These are phyloP conservation scores for Talaromyces nanjingensis DNA, from an alignment of 495 filamentous ascomycete species.

Conservation along the genomic window DNA sequence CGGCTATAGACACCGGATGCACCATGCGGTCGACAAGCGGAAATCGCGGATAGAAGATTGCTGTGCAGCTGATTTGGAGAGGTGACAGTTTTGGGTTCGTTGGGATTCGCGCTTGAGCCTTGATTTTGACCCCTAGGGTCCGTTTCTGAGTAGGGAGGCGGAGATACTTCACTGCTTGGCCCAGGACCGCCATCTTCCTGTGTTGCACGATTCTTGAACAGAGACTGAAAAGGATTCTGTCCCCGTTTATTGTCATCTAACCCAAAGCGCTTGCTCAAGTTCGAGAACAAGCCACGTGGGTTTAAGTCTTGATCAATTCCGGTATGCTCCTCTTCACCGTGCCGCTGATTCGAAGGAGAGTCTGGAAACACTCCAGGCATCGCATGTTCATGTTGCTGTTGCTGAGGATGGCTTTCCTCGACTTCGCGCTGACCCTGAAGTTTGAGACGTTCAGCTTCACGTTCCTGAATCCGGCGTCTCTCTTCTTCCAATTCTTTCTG, in stretches of 20 bases:
- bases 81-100: slow-evolving; percentile 32
- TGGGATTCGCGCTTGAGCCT: slow-evolving; percentile 16
- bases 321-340: slow-evolving; percentile 14
- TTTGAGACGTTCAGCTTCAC: slow-evolving; percentile 48
- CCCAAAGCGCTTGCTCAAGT: slow-evolving; percentile 56
- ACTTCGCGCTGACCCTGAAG: slow-evolving; percentile 25
- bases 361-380: slow-evolving; percentile 68
- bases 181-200: not conserved
- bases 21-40: slow-evolving; percentile 72
- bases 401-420: slow-evolving; percentile 18
- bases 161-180: slow-evolving; percentile 17
- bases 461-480: slow-evolving; percentile 52
- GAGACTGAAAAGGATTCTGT: slow-evolving; percentile 46
- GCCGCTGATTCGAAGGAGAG: slow-evolving; percentile 43
- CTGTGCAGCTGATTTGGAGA: slow-evolving; percentile 46
- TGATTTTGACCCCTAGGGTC: slow-evolving; percentile 26
- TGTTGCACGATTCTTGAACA: slow-evolving; percentile 12
- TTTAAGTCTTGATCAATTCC: slow-evolving; percentile 27
- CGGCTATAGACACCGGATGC: slow-evolving; percentile 61
- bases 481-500: slow-evolving; percentile 74
- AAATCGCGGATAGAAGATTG: slow-evolving; percentile 69
- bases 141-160: slow-evolving; percentile 39
- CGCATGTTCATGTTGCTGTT: slow-evolving; percentile 10
- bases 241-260: slow-evolving; percentile 46
- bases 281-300: slow-evolving; percentile 54